Conservation (phyloP, 2,329 filamentous ascomycete species). For the Sclerotinia borealis region DNA sequence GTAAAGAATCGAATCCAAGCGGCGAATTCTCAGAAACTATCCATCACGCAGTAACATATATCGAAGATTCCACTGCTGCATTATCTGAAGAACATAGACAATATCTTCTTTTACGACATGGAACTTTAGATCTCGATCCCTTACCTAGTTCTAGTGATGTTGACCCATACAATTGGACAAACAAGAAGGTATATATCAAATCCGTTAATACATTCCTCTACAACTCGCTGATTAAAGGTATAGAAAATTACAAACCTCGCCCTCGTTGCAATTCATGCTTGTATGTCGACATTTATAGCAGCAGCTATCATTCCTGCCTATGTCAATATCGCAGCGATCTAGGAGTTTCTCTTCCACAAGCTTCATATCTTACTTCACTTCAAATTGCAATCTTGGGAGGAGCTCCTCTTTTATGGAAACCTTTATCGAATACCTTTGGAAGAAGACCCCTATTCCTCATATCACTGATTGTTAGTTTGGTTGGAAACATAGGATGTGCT, state of each 20-base stretch:
- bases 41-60: conserved; percentile 1
- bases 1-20: not conserved
- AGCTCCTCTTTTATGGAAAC: conserved; percentile 48
- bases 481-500: conserved; percentile 47
- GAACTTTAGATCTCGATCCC: conserved; percentile 15
- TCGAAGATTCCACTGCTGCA: not conserved
- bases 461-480: conserved; percentile 39
- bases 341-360: conserved; percentile 37
- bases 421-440: conserved; percentile 44
- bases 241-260: conserved; percentile 43
- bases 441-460: conserved; percentile 45
- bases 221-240: not conserved
- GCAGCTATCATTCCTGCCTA: conserved; percentile 46
- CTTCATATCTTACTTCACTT: conserved; percentile 44
- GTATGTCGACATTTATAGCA: conserved; percentile 47
- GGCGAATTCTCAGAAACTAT: not conserved
- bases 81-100: conserved; percentile 12
- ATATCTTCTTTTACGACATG: conserved; percentile 15
- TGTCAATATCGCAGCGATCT: conserved; percentile 41
- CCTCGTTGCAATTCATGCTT: conserved; percentile 46
- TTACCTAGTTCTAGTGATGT: conserved; percentile 25
- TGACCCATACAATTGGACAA: conserved; percentile 50
- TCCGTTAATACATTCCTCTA: not conserved
- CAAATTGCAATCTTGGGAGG: conserved; percentile 47
- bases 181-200: conserved; percentile 39